Conservation (phyloP, 768 basidiomycete species). For the Calocybe cyanea region DNA sequence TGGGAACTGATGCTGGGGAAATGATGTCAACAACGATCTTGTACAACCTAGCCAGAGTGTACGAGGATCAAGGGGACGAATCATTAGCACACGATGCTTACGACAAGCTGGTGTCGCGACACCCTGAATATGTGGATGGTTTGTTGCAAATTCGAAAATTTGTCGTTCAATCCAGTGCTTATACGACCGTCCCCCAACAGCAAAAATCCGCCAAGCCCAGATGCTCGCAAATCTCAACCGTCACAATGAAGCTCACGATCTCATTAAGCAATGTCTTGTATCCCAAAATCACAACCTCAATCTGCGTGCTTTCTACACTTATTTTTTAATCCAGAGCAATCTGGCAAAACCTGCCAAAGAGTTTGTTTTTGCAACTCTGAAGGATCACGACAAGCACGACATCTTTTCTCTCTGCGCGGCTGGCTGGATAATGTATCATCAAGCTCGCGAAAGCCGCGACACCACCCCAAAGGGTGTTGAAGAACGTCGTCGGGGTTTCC, state of each 20-base stretch:
- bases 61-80: conserved; percentile 79
- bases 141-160: conserved; percentile 27
- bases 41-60: conserved; percentile 90
- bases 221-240: conserved; percentile 70
- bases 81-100: conserved; percentile 81
- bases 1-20: conserved; percentile 51
- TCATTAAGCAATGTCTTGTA: conserved; percentile 84
- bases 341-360: conserved; percentile 72
- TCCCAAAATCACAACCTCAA: conserved; percentile 79
- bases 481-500: conserved; percentile 76
- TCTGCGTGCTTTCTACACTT: conserved; percentile 88
- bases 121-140: conserved; percentile 98
- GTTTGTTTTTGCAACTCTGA: conserved; percentile 86
- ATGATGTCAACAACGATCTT: conserved; percentile 77
- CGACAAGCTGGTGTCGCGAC: conserved; percentile 78
- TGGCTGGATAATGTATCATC: conserved; percentile 82
- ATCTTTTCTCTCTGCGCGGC: conserved; percentile 88
- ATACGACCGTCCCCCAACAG: conserved; percentile 35
- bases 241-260: conserved; percentile 78
- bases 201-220: conserved; percentile 88
- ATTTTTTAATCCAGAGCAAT: conserved; percentile 84
- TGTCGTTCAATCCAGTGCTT: neutral
- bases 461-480: conserved; percentile 50
- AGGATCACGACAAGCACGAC: conserved; percentile 83
- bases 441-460: conserved; percentile 82